phyloP scores from a whole-genome alignment of 2,329 filamentous ascomycete genomes.

The Lomentospora prolificans region DNA sequence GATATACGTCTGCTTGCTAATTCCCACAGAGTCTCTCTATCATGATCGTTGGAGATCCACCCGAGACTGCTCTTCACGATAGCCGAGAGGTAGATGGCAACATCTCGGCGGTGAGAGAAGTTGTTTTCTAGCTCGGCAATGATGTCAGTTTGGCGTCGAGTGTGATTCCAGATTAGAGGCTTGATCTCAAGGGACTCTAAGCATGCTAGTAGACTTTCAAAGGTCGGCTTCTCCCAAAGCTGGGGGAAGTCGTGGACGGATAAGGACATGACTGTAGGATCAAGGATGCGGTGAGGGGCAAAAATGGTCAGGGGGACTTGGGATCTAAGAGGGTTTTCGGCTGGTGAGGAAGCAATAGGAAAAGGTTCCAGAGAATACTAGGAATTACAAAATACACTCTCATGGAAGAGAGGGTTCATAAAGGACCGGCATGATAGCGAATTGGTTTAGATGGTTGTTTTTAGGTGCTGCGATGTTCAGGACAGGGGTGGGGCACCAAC shows the following conservation, averaged over 20 bases:
- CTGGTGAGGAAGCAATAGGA: background rate
- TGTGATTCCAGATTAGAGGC: slow-evolving; percentile 56
- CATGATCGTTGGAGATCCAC: slow-evolving; percentile 60
- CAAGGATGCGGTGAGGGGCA: background rate
- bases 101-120: slow-evolving; percentile 25
- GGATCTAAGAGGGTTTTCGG: background rate
- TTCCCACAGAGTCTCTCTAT: slow-evolving; percentile 64
- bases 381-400: too few relatives aligned
- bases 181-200: slow-evolving; percentile 58
- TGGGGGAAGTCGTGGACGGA: slow-evolving; percentile 50
- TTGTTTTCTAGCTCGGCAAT: slow-evolving; percentile 26
- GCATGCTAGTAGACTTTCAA: slow-evolving; percentile 50
- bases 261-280: too few relatives aligned
- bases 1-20: slow-evolving; percentile 69
- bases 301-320: background rate
- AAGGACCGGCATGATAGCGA: too few relatives aligned
- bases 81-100: slow-evolving; percentile 56
- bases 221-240: slow-evolving; percentile 65
- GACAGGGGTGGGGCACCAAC: too few relatives aligned
- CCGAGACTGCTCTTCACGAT: slow-evolving; percentile 57
- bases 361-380: too few relatives aligned
- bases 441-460: too few relatives aligned
- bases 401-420: too few relatives aligned
- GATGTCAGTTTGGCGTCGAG: slow-evolving; percentile 30
- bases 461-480: too few relatives aligned